These are phyloP conservation scores for Eremothecium gossypii DNA, from an alignment of 1,139 yeast genomes.

Conservation along the genomic window DNA sequence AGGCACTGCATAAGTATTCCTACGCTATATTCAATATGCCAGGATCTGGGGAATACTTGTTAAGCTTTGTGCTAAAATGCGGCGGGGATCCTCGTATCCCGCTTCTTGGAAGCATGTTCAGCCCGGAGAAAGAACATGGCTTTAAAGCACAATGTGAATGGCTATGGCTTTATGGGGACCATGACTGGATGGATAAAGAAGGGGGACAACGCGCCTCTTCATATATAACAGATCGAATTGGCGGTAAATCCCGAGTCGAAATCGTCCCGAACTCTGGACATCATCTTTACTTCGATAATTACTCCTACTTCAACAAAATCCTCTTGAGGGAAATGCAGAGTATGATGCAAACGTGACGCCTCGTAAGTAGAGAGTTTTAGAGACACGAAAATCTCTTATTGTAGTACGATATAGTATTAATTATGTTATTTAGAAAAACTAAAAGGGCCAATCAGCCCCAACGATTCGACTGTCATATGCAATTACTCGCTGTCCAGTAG, in stretches of 20 bases:
- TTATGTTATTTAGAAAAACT: no score
- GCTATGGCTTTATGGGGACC: constrained; percentile 63
- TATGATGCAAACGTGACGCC: constrained; percentile 2
- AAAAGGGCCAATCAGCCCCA: no score
- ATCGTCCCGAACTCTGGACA: constrained; percentile 55
- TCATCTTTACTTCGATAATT: constrained; percentile 58
- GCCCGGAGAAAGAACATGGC: constrained; percentile 11
- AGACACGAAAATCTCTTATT: no score
- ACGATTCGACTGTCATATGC: no score
- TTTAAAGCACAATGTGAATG: constrained; percentile 38
- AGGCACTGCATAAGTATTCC: constrained; percentile 50
- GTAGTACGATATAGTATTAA: no score
- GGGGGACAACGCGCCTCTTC: constrained; percentile 39
- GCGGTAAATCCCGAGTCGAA: constrained; percentile 30
- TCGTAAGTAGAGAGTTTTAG: no score
- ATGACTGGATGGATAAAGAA: constrained; percentile 66
- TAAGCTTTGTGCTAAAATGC: constrained; percentile 58
- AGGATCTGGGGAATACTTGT: constrained; percentile 72
- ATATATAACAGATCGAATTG: constrained; percentile 28
- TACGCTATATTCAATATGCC: constrained; percentile 61
- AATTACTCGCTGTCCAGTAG: no score
- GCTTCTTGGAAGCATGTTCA: constrained; percentile 42
- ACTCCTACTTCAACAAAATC: constrained; percentile 40
- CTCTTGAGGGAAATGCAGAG: constrained; percentile 39
- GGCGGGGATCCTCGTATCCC: constrained; percentile 70